Base-by-base conservation (phyloP, 1,284 basidiomycete genomes). In the Sanghuangporus baumii region DNA sequence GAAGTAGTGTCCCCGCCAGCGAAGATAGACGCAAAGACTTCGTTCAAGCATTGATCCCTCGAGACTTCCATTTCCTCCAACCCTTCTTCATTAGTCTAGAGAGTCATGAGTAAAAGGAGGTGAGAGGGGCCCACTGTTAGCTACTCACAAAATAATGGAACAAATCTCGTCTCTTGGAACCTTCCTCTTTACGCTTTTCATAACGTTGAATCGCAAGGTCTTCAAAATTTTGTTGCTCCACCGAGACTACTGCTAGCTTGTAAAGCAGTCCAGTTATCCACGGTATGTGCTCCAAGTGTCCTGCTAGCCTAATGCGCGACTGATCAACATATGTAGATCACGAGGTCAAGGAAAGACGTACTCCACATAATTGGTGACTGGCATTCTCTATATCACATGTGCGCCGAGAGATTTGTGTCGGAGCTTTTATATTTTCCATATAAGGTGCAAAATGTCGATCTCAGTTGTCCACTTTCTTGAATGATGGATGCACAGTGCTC, bases 71-170 rank as follows among this genome's bases (percentile, higher is more conserved):
- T 56, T 8, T 57, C 62, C 5, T 71, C 68, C 47, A 70, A 38
- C 6, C 67, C 69, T 12, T 69, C 74, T 61, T 72, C 72, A 56
- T 74, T 69, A 37, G 70, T 71, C 73, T 75, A 37, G 61, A 36
- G 16, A 6, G 14, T 36, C 2, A 23, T 37, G 6, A 58, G 40
- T 14, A n/a, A 16, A 36, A 51, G 54, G 1, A 16, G 46, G 20
- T 11, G 14, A 52, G 16, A 1, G 48, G 48, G 36, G 20, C 50
- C 34, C 14, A 37, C 0, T 59, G 6, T 36, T 12, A 12, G 51
- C 2, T 31, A 51, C 61, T 58, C 60, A 79, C 77, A 66, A 79
- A 57, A 54, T 78, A 70, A 60, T 75, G 71, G 66, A 78, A 78
- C 4, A 78, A 66, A 64, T 78, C 78, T 59, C 72, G 73, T 41